Percentiles rank a stretch among this genome's conserved stretches.
phyloP scores from a whole-genome alignment of 768 basidiomycete species.

The Leccinellum luteum region DNA sequence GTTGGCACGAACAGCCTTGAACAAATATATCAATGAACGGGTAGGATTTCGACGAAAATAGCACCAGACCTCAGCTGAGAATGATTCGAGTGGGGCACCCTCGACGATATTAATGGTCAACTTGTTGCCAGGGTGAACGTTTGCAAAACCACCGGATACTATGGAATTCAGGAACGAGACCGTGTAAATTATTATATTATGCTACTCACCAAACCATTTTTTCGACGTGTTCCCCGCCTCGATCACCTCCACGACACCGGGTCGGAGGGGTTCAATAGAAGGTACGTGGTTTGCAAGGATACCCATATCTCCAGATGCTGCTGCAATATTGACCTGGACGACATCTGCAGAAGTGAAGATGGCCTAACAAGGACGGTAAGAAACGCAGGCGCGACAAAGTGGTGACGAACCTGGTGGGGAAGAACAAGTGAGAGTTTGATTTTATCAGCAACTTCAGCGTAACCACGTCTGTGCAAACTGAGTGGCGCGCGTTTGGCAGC shows the following conservation, averaged over 20 bases:
- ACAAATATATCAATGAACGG: slow-evolving; percentile 5
- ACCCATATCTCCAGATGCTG: slow-evolving; percentile 97
- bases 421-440: slow-evolving; percentile 91
- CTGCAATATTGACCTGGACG: slow-evolving; percentile 92
- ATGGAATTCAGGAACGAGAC: slow-evolving; percentile 6
- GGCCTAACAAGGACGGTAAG: slow-evolving; percentile 49
- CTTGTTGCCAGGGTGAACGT: slow-evolving; percentile 95
- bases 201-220: slow-evolving; percentile 92
- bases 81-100: slow-evolving; percentile 87
- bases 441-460: slow-evolving; percentile 90
- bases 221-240: slow-evolving; percentile 75
- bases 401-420: slow-evolving; percentile 81
- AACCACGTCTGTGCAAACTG: slow-evolving; percentile 68
- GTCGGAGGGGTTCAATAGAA: slow-evolving; percentile 92
- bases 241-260: slow-evolving; percentile 93
- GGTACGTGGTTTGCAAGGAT: slow-evolving; percentile 98
- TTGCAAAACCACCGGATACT: slow-evolving; percentile 98
- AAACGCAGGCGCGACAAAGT: background rate
- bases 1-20: slow-evolving; percentile 84
- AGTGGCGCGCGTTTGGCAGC: slow-evolving; percentile 60
- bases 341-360: slow-evolving; percentile 91
- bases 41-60: background rate
- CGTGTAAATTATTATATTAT: background rate
- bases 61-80: slow-evolving; percentile 78
- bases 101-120: slow-evolving; percentile 97